Evolutionary conservation across 2,329 filamentous ascomycete genomes (phyloP), one percentile per base, ranked within the genome.

Genomic region (Aurifilum marmelostoma): DNA sequence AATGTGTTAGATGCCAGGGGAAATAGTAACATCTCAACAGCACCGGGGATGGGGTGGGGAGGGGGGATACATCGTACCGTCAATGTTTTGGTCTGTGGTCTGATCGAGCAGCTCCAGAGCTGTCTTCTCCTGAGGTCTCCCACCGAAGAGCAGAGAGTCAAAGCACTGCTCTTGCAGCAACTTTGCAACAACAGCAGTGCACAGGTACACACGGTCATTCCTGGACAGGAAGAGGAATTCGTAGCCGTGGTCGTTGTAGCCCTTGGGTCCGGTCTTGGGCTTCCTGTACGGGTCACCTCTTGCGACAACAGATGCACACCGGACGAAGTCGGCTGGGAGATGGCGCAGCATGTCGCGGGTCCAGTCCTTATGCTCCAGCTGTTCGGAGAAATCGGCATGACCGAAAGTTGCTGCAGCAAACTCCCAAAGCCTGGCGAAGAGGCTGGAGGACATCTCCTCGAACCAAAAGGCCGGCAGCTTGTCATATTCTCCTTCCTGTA

Each of bases 131-230:
- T n/a, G 2, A 4, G 73, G n/a, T 1, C 70, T 72, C 5, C 77
- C 80, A 39, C 82, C 81, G 69, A 83, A 83, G 0, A 83, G 71
- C 54, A 83, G 73, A 52, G 77, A 75, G 50, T 76, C 76, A 67
- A 80, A 81, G 37, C 83, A 79, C 24, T 76, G 75, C 70, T 75
- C 77, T 70, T 82, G 76, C 63, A 83, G 73, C 54, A 80, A 72
- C 73, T 79, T 79, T 3, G 75, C 75, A 12, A 83, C 62, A 9
- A 83, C 73, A 1, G 78, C 80, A 64, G 75, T 74, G 21, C 80
- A 74, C 29, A 83, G 72, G 72, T 74, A 79, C 16, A 68, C 59
- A 14, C 70, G 68, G 8, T 63, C 63, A 7, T 43, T 54, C 21
- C 24, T 32, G 39, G 66, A 61, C 29, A 71, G n/a, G 41, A 71